phyloP scores from a whole-genome alignment of 169 alveolate genomes.

The Plasmodium gaboni region DNA sequence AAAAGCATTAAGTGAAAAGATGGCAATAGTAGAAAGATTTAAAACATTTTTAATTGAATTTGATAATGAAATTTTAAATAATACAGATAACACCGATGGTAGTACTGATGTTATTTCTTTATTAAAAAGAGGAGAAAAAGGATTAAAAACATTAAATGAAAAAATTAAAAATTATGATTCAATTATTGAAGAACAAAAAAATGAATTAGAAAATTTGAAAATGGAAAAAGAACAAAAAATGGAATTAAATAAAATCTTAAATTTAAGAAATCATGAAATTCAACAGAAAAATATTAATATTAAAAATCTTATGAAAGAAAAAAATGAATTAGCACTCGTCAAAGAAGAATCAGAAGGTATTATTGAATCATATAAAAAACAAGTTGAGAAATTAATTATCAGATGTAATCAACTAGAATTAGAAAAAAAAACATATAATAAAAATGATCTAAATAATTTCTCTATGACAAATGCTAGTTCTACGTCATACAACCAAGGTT shows the following conservation, averaged over 20 bases:
- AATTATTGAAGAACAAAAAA: slow-evolving; percentile 67
- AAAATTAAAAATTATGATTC: slow-evolving; percentile 49
- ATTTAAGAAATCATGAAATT: slow-evolving; percentile 68
- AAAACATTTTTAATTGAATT: slow-evolving; percentile 81
- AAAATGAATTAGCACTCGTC: slow-evolving; percentile 53
- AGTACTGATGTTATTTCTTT: slow-evolving; percentile 40
- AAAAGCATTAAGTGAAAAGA: slow-evolving; percentile 81
- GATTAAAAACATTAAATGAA: slow-evolving; percentile 55
- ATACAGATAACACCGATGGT: slow-evolving; percentile 15
- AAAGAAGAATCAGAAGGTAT: slow-evolving; percentile 75
- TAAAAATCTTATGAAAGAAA: slow-evolving; percentile 56
- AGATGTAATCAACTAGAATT: slow-evolving; percentile 69
- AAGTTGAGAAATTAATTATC: slow-evolving; percentile 68
- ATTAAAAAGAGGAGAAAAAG: slow-evolving; percentile 62
- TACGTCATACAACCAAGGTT: slow-evolving; percentile 23
- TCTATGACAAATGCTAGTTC: slow-evolving; percentile 30
- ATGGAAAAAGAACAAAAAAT: slow-evolving; percentile 71
- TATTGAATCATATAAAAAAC: slow-evolving; percentile 65
- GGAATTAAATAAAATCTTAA: slow-evolving; percentile 57
- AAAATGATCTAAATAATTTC: slow-evolving; percentile 13
- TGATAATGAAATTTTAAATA: slow-evolving; percentile 75
- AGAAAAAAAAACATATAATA: slow-evolving; percentile 35
- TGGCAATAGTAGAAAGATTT: slow-evolving; percentile 84
- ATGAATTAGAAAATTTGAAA: slow-evolving; percentile 46
- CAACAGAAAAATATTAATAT: slow-evolving; percentile 70